Evolutionary conservation across 75 land plant species (phyloP).

Genomic region (Ceratopteris richardii): DNA sequence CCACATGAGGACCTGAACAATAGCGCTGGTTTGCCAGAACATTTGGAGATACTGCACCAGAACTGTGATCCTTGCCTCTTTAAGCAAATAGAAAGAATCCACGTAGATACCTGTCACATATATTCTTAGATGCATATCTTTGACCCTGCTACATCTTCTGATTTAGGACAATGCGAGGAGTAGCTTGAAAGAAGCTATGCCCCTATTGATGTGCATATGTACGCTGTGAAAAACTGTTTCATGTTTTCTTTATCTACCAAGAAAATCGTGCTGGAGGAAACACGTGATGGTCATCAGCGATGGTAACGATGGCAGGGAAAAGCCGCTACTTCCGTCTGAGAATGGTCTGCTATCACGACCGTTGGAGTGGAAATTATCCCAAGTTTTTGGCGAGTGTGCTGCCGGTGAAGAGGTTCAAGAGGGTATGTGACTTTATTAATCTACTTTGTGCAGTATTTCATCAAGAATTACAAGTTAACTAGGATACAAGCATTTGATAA

Average conservation of each 20-base stretch:
- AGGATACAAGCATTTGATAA: too few species aligned
- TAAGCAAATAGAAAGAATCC: not conserved
- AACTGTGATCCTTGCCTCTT: not conserved
- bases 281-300: not conserved
- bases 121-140: not conserved
- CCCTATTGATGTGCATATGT: not conserved
- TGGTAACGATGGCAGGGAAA: not conserved
- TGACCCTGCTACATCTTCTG: not conserved
- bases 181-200: not conserved
- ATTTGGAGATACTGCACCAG: not conserved
- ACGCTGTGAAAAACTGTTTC: not conserved
- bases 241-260: not conserved
- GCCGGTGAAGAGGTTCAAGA: constrained; percentile 69
- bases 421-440: too few species aligned
- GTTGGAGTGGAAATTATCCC: constrained; percentile 38
- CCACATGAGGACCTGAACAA: too few species aligned
- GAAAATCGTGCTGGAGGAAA: not conserved
- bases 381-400: constrained; percentile 39
- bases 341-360: constrained; percentile 15
- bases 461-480: too few species aligned
- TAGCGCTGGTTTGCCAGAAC: not conserved
- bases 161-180: not conserved
- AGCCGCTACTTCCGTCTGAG: not conserved
- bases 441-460: too few species aligned
- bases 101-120: not conserved